phyloP scores from a whole-genome alignment of 768 basidiomycete genomes.

The Russula griseocarnosa region DNA sequence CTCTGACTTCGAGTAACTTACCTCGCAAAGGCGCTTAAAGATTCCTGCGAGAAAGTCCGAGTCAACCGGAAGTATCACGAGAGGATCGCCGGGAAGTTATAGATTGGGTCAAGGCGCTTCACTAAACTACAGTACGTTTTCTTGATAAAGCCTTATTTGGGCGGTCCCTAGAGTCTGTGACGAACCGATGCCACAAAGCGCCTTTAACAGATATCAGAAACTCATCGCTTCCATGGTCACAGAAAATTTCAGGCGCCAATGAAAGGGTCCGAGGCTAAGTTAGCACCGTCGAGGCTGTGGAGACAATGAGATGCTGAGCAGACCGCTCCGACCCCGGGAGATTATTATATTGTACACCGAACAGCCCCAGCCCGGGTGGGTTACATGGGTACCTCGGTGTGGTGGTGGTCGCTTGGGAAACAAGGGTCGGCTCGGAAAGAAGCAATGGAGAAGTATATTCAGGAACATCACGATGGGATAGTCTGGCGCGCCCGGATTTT shows the following conservation, averaged over 20 bases:
- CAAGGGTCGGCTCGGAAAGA: too few relatives aligned
- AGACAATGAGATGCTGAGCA: neutral
- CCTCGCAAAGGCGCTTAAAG: slow-evolving; percentile 29
- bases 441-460: neutral
- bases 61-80: slow-evolving; percentile 19
- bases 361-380: too few relatives aligned
- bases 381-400: too few relatives aligned
- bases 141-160: neutral
- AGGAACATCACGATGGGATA: too few relatives aligned
- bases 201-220: neutral
- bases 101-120: neutral
- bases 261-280: neutral
- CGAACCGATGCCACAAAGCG: neutral
- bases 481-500: too few relatives aligned
- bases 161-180: too few relatives aligned
- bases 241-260: too few relatives aligned
- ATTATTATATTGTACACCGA: too few relatives aligned
- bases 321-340: neutral
- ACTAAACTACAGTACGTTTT: neutral
- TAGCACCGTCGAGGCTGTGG: neutral
- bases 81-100: slow-evolving; percentile 3
- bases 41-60: slow-evolving; percentile 30
- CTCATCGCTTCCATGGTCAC: neutral
- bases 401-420: neutral
- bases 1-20: slow-evolving; percentile 35